These are phyloP conservation scores for Ricinus communis DNA, from an alignment of 345 rosid species.

Conservation along the genomic window DNA sequence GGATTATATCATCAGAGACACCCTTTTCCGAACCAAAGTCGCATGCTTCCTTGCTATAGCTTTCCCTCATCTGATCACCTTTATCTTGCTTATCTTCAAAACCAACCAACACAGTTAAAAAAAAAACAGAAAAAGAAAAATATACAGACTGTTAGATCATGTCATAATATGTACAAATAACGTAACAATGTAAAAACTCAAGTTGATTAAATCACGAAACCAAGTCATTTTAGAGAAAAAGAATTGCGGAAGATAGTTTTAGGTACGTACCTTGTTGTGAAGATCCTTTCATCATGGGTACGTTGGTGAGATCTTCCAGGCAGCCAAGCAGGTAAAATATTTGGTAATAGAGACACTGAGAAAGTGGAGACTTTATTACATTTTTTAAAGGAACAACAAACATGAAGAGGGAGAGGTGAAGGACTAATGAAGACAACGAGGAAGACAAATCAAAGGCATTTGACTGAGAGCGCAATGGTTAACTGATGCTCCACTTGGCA, in stretches of 20 bases:
- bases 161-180: neutral
- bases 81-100: constrained; percentile 18
- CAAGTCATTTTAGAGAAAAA: neutral
- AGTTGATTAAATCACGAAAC: neutral
- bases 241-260: neutral
- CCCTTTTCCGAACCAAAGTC: constrained; percentile 31
- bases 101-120: neutral
- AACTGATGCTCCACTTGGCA: constrained; percentile 27
- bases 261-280: constrained; percentile 7
- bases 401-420: neutral
- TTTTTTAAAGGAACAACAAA: neutral
- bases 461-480: constrained; percentile 14
- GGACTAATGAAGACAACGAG: neutral
- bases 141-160: no score
- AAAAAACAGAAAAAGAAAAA: neutral
- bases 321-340: neutral
- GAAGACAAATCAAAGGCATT: neutral
- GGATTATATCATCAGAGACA: constrained; percentile 55
- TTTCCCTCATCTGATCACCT: constrained; percentile 41
- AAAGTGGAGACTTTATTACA: neutral
- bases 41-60: constrained; percentile 47
- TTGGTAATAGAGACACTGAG: neutral
- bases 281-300: neutral
- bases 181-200: neutral
- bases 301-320: neutral